Evolutionary conservation across 805 yeast species (phyloP), one percentile per base, ranked within the genome.

Genomic region (Wickerhamiella occidentalis): DNA sequence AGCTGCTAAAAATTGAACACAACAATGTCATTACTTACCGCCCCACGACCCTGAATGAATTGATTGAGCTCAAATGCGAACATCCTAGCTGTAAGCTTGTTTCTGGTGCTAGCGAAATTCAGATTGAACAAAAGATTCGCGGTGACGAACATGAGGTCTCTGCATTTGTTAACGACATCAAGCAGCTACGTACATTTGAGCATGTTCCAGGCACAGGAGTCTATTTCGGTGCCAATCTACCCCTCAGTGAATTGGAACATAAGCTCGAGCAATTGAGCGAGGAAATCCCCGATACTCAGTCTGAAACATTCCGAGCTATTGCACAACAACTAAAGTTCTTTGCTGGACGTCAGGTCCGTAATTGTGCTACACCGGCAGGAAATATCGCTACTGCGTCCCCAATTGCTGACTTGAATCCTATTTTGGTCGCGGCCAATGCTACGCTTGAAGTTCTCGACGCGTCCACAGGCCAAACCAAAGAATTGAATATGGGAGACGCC

Each of bases 361-460:
- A 72, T 51, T 75, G 71, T 7, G 76, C 75, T 13, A 71, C 75
- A 9, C 71, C 75, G 1, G 74, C 75, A 0, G 76, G 76, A 35
- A 70, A 70, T 40, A 70, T 72, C 40, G 74, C 71, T 17, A 72
- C 76, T 1, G 76, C 76, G 2, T 69, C 74, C 3, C 76, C 76
- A 18, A 72, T 72, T 51, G 68, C 76, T 1, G 76, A 72, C 55
- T 54, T 72, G 58, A 72, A 72, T 54, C 76, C 76, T 3, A 65
- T 71, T 6, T 59, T 72, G 45, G 72, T 70, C 9, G 67, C 73
- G 3, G 65, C 70, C 23, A 67, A 67, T 50, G 73, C 74, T 4
- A 56, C 58, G 1, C 57, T 72, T 6, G 64, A 67, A 7, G 63
- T 68, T 2, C 67, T 68, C 40, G 61, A 60, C 26, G 53, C 66